Conservation (phyloP, 148 eudicot genomes). For the Persicaria tinctoria region DNA sequence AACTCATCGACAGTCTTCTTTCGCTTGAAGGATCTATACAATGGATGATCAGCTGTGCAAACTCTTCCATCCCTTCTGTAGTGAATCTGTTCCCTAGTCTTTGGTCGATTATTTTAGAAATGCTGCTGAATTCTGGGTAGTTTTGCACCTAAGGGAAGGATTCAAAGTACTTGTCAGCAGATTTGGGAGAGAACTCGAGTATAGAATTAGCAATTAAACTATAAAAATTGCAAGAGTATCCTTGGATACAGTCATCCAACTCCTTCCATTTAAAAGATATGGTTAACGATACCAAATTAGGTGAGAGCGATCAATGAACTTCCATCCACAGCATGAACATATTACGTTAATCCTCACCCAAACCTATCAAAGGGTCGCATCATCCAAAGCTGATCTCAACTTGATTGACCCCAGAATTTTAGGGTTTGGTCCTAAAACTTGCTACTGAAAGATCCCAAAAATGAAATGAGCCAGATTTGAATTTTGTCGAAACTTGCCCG, state of each 20-base stretch:
- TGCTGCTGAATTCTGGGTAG: conserved; percentile 50
- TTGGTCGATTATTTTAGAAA: conserved; percentile 59
- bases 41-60: conserved; percentile 53
- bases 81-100: conserved; percentile 83
- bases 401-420: background rate
- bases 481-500: background rate
- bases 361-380: background rate
- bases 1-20: conserved; percentile 58
- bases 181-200: background rate
- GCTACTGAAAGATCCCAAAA: background rate
- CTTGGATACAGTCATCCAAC: background rate
- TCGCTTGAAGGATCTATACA: conserved; percentile 78
- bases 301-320: no score
- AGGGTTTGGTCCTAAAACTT: background rate
- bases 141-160: conserved; percentile 52
- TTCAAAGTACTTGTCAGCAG: background rate
- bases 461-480: background rate
- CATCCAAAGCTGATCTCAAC: background rate
- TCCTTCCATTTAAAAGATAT: background rate
- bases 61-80: conserved; percentile 85
- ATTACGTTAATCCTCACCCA: background rate
- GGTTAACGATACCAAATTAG: no score
- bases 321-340: background rate
- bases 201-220: background rate
- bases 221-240: background rate